These are phyloP conservation scores for Paralagenidium karlingii DNA, from an alignment of 352 stramenopile species.

Conservation along the genomic window DNA sequence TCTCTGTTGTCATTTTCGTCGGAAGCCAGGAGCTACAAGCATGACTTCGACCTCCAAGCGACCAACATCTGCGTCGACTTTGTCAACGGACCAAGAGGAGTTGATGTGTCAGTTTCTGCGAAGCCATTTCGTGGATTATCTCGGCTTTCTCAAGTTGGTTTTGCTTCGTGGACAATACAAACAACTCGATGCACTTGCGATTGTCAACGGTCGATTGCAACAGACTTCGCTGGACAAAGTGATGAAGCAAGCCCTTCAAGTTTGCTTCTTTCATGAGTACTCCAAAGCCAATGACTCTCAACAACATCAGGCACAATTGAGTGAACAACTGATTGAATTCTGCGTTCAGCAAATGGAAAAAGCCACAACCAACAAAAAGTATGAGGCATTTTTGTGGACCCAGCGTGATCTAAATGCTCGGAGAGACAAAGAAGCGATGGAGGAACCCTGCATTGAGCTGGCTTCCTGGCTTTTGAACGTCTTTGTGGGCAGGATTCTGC, in stretches of 20 bases:
- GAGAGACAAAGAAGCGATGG: constrained; percentile 23
- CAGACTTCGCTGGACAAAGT: constrained; percentile 4
- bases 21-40: neutral
- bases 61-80: too few relatives aligned
- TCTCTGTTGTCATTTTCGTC: neutral
- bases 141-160: constrained; percentile 26
- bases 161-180: constrained; percentile 45
- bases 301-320: too few relatives aligned
- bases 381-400: constrained; percentile 67
- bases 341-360: constrained; percentile 47
- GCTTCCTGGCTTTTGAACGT: constrained; percentile 54
- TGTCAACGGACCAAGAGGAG: too few relatives aligned
- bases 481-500: too few relatives aligned
- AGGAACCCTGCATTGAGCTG: constrained; percentile 71
- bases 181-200: neutral
- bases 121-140: too few relatives aligned
- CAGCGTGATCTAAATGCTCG: constrained; percentile 41
- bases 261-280: too few relatives aligned
- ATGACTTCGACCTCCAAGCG: neutral
- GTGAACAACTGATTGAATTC: constrained; percentile 32
- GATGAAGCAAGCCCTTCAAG: constrained; percentile 1
- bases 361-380: constrained; percentile 26
- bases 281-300: too few relatives aligned
- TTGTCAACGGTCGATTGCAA: neutral
- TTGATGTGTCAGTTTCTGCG: too few relatives aligned